Evolutionary conservation across 257 asterid species (phyloP), one percentile per base, ranked within the genome.

Genomic region (Solanum megistacrolobum): DNA sequence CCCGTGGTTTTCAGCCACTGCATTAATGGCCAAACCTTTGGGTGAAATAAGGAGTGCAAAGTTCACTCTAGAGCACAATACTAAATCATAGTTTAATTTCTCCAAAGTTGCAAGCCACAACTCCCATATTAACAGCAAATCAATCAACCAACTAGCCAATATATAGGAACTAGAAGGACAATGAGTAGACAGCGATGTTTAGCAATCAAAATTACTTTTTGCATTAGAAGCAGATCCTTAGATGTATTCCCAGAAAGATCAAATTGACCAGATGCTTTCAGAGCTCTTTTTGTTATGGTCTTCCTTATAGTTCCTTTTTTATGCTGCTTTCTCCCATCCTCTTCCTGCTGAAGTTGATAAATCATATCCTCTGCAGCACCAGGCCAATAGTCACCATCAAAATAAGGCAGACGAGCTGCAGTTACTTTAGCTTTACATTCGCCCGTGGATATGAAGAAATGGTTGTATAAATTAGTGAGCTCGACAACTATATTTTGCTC

Each of bases 311-410:
- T 88, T 84, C 98, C 96, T 93, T 94, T 96, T 93, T 95, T 97
- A 83, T 88, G 89, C 84, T 88, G 98, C 85, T 95, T 96, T 85
- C 94, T 95, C 75, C 97, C 99, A 86, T 95, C 99, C 84, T 95
- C 98, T 87, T 97, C 99, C 92, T 97, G 99, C 88, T 95, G 98
- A 86, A 97, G 93, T 89, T 94, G 96, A 90, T 87, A 91, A 89
- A 97, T 92, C 91, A 94, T 95, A 89, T 97, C 99, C 93, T 97
- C 99, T 1, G 99, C 99, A 87, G 99, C 98, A 87, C 99, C 99
- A 85, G 99, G 99, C 99, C 99, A 97, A 90, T 97, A 96, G 90
- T 97, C 99, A 87, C 99, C 99, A 90, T 97, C 99, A 87, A 97
- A 97, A 88, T 97, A 96, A 39, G 99, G 99, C 90, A 97, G 92